Evolutionary conservation across 2,329 filamentous ascomycete species (phyloP), one percentile per base, ranked within the genome.

Genomic region (Cladosporium halotolerans): DNA sequence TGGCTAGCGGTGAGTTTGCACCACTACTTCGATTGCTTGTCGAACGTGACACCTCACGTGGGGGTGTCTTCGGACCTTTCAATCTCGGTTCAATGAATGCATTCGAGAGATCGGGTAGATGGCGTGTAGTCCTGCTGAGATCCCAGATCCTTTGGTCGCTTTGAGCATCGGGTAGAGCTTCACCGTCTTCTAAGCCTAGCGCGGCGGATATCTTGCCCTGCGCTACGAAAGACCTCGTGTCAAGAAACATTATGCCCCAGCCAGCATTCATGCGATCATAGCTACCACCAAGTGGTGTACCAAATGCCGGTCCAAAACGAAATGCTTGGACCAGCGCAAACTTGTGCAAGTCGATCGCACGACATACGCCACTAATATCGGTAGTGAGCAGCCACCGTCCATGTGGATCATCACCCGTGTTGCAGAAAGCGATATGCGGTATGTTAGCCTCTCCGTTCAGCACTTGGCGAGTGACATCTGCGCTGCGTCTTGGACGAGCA

Each of bases 301-400:
- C 40, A 28, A 51, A 39, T 9, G 41, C 38, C 5, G 39, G 40
- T 5, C 58, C 60, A 50, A 64, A 64, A n/a, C 60, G 59, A 39
- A 64, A 63, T 3, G 54, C 60, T 53, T 63, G 62, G 28, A 56
- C 49, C 4, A 54, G 45, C 40, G 54, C 51, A 51, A 60, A 61
- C 9, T 18, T 32, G 45, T 62, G 58, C 38, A 68, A 52, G 49
- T 67, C 63, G 36, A 68, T 63, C 4, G 61, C 56, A 16, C 64
- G 59, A 47, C 62, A 67, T 33, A 59, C 60, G 38, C 66, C 66
- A 23, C 58, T 62, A 33, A 85, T 82, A 57, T 80, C 78, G 9
- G 76, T 79, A 51, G 78, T 80, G 28, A 80, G 64, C 49, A 85
- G 73, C 77, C 78, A 83, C 49, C 71, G 70, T 4, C 78, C 81